Conservation (phyloP, 129 eudicot species). For the Cynara cardunculus region DNA sequence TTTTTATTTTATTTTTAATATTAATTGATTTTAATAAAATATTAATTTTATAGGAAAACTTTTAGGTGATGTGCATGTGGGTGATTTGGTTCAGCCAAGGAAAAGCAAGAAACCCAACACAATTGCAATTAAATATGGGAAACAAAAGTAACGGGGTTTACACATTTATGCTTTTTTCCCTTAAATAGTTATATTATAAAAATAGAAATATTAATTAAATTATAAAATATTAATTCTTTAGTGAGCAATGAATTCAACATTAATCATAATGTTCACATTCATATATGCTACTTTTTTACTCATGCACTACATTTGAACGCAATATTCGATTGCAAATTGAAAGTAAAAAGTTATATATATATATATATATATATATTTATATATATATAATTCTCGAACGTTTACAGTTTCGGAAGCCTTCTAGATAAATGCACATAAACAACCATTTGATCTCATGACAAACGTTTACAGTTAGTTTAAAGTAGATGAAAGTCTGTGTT, state of each 20-base stretch:
- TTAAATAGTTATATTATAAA: background rate
- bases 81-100: constrained; percentile 3
- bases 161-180: background rate
- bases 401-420: no score
- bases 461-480: no score
- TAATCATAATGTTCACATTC: background rate
- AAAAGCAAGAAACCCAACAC: background rate
- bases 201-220: background rate
- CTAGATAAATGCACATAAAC: no score
- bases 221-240: background rate
- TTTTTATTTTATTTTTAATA: no score
- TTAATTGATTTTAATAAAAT: background rate
- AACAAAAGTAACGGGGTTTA: background rate
- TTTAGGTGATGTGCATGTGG: constrained; percentile 10
- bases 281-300: no score
- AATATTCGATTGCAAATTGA: no score
- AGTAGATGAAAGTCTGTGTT: no score
- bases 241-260: background rate
- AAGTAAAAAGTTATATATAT: no score
- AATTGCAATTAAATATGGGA: background rate
- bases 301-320: no score
- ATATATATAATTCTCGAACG: no score
- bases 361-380: no score
- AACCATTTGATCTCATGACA: no score
- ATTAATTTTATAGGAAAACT: background rate